Base-by-base conservation (phyloP, 805 yeast species). In the Candida orba region DNA sequence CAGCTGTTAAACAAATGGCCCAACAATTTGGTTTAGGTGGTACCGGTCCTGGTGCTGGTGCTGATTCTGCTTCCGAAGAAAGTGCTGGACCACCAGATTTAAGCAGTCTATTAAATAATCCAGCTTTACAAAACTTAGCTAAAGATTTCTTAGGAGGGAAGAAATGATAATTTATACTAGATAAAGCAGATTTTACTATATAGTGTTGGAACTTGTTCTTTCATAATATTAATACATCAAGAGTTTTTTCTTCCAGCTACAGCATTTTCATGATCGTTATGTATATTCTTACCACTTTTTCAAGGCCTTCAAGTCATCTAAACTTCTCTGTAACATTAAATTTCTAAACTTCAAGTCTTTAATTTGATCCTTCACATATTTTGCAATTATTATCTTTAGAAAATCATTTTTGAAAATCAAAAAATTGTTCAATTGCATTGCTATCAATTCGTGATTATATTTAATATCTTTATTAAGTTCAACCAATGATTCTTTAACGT, bases 1-100 rank as follows among this genome's bases (percentile, higher is more conserved):
- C 96, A 17, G 76, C 80, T 52, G 60, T 89, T 24, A 79, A 79
- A 59, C 83, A 81, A 60, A 85, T 90, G 95, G 96, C 96, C 37
- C 78, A 79, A 52, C 76, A 72, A 46, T 70, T 87, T 62, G 81
- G 84, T 24, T 67, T 79, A 43, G 91, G 91, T 36, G 80, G 79
- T 45, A 69, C n/a, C n/a, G n/a, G 36, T 33, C 5, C 35, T 17
- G 22, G 34, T 17, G 34, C 22, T 32, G 44, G 48, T 8, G 54
- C 46, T 25, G 50, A 53, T 29, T 44, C 54, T 36, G 60, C 14
- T 13, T 27, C 40, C 6, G 58, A n/a, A 47, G 32, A 13, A 33
- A 6, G 56, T 35, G 56, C 57, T 32, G 59, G 61, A 36, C 44
- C 48, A 9, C 89, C 89, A 43, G 77, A 73, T 52, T 61, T 89